Base-by-base conservation (phyloP, 257 asterid species). In the Cordia subcordata region DNA sequence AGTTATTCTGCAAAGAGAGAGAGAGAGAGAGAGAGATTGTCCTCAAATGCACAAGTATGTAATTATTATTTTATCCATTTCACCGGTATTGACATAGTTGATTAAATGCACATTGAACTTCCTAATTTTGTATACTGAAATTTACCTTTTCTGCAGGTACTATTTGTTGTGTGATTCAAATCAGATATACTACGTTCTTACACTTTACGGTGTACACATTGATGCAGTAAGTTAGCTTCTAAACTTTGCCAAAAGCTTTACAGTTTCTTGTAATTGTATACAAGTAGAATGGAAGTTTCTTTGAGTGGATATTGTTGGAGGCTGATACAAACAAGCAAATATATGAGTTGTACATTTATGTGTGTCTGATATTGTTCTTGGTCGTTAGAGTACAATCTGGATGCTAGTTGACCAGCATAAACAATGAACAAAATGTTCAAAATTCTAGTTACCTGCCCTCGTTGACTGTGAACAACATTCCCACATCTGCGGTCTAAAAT, bases 161-260 rank as follows among this genome's bases (percentile, higher is more conserved):
- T 91, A 88, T 71, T 58, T 85, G 73, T 76, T 91, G 65, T 85
- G 95, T 52, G 98, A 85, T 73, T 72, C 96, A 55, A 85, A 75
- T 63, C 90, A 85, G 78, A 73, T 55, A 19, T 85, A 92, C 74
- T 85, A 65, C 58, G 77, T 85, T 46, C 68, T 91, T 42, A 75
- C 98, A 5, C 88, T 84, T 49, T 91, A 91, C 55, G 90, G 88
- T 61, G 75, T 88, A 62, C 68, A 68, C 20, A 78, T 69, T 66
- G 90, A 88, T 54, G 90, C 84, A 13, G 98, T 91, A 77, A 75
- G 94, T 76, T 49, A 38, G 19, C 63, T 52, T 57, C 55, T 53
- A 38, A 21, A 5, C 57, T 46, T 40, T 64, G 54, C 52, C 35
- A 45, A 44, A n/a, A 23, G 5, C 44, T 71, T 16, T 42, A 39